Evolutionary conservation across 305 asterid genomes (phyloP).

Genomic region (Fraxinus sp.): DNA sequence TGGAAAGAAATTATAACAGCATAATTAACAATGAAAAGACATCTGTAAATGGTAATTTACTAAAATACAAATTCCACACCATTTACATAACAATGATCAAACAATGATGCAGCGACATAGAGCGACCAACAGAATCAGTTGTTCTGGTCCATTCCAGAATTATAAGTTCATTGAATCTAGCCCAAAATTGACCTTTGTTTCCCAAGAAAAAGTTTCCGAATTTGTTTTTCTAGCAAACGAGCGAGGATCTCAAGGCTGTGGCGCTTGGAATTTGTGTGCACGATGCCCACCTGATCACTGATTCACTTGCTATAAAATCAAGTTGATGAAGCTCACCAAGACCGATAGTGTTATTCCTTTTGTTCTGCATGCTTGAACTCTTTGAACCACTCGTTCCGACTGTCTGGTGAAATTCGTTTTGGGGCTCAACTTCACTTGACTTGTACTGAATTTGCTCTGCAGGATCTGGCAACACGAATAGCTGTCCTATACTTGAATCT

Average conservation of each 20-base stretch:
- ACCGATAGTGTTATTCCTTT: constrained; percentile 57
- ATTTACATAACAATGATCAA: neutral
- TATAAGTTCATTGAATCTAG: neutral
- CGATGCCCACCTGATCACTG: constrained; percentile 63
- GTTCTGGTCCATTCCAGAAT: neutral
- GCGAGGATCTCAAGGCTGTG: constrained; percentile 40
- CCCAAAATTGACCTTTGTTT: neutral
- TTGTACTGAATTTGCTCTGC: constrained; percentile 19
- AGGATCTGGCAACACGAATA: constrained; percentile 31
- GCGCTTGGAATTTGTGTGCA: constrained; percentile 49
- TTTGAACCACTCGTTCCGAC: constrained; percentile 27
- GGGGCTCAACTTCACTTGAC: constrained; percentile 29
- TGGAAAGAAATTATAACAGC: too few species aligned
- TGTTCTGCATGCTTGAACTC: constrained; percentile 35
- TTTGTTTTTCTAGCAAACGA: constrained; percentile 38
- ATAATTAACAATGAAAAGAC: too few species aligned
- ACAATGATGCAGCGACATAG: neutral
- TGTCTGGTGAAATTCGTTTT: constrained; percentile 31
- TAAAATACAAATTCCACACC: neutral
- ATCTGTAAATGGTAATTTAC: too few species aligned
- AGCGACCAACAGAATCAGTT: neutral
- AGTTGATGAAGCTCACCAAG: constrained; percentile 56
- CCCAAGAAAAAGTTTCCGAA: neutral
- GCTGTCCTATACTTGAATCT: constrained; percentile 38
- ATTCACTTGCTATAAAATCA: constrained; percentile 37